Conservation (phyloP, 176 grass and related monocot species). For the Phoenix dactylifera region DNA sequence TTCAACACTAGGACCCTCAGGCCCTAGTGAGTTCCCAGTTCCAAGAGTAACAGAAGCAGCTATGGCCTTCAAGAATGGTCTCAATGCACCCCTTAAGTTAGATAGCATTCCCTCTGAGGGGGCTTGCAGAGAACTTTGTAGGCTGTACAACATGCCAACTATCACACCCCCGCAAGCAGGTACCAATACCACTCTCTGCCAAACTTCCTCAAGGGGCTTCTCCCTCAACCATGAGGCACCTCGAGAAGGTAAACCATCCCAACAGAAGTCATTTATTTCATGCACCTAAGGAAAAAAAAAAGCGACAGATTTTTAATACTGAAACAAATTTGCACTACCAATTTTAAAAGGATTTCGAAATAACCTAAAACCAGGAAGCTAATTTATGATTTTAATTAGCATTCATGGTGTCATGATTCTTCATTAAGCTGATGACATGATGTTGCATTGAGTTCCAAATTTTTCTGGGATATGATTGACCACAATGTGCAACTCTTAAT, state of each 20-base stretch:
- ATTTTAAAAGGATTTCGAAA: too few species aligned
- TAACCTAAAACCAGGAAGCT: too few species aligned
- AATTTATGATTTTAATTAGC: too few species aligned
- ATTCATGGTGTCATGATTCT: too few species aligned
- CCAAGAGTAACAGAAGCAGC: slow-evolving; percentile 83
- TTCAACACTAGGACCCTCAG: slow-evolving; percentile 89
- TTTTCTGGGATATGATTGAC: too few species aligned
- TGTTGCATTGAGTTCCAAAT: too few species aligned
- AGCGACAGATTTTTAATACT: too few species aligned
- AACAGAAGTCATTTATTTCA: slow-evolving; percentile 79
- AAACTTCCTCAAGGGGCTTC: slow-evolving; percentile 51
- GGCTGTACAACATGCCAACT: slow-evolving; percentile 53
- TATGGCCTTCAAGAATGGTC: slow-evolving; percentile 65
- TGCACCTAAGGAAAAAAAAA: slow-evolving; percentile 37
- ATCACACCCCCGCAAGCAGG: slow-evolving; percentile 62
- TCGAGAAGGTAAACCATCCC: slow-evolving; percentile 60
- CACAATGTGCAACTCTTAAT: too few species aligned
- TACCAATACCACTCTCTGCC: slow-evolving; percentile 75
- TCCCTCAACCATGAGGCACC: slow-evolving; percentile 80
- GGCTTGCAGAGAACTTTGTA: slow-evolving; percentile 38
- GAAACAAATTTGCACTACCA: too few species aligned
- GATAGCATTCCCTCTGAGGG: slow-evolving; percentile 25
- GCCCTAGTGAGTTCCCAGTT: slow-evolving; percentile 89
- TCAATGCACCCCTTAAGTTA: slow-evolving; percentile 33
- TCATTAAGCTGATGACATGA: too few species aligned